Percentiles rank a stretch among this genome's conserved stretches.
Evolutionary conservation across 257 asterid species (phyloP).

Genomic region (Misopates orontium): DNA sequence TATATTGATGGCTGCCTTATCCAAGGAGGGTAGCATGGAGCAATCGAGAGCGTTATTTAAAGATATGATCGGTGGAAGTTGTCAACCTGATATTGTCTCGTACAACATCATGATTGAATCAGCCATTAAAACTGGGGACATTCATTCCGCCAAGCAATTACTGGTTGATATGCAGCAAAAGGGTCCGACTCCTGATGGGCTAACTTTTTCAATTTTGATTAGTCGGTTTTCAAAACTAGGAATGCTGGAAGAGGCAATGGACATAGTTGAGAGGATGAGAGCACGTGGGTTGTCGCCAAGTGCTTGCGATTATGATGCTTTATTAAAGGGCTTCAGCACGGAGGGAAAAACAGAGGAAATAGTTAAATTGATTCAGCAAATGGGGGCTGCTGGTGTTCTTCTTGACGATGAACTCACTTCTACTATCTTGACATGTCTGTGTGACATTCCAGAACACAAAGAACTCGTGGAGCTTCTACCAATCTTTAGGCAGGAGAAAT

Average conservation of each 20-base stretch:
- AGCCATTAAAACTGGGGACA: slow-evolving; percentile 51
- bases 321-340: slow-evolving; percentile 55
- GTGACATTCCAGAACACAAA: slow-evolving; percentile 46
- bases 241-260: slow-evolving; percentile 59
- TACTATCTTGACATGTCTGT: slow-evolving; percentile 56
- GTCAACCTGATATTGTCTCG: slow-evolving; percentile 54
- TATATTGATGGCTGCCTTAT: slow-evolving; percentile 58
- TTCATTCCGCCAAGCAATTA: slow-evolving; percentile 48
- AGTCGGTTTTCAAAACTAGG: slow-evolving; percentile 61
- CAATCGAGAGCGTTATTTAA: slow-evolving; percentile 58
- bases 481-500: slow-evolving; percentile 37
- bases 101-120: slow-evolving; percentile 60
- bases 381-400: slow-evolving; percentile 52
- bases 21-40: slow-evolving; percentile 63
- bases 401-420: slow-evolving; percentile 57
- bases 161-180: slow-evolving; percentile 50
- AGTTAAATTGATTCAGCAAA: slow-evolving; percentile 49
- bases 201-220: slow-evolving; percentile 58
- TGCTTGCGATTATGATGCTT: slow-evolving; percentile 55
- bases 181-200: slow-evolving; percentile 52
- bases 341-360: slow-evolving; percentile 51
- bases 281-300: slow-evolving; percentile 47
- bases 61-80: slow-evolving; percentile 46
- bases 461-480: slow-evolving; percentile 54
- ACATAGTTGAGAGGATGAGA: slow-evolving; percentile 53